A percentile compares a stretch with the other conserved stretches of the same genome.
phyloP scores from a whole-genome alignment of 352 stramenopile genomes.

The Phytopythium boreale region DNA sequence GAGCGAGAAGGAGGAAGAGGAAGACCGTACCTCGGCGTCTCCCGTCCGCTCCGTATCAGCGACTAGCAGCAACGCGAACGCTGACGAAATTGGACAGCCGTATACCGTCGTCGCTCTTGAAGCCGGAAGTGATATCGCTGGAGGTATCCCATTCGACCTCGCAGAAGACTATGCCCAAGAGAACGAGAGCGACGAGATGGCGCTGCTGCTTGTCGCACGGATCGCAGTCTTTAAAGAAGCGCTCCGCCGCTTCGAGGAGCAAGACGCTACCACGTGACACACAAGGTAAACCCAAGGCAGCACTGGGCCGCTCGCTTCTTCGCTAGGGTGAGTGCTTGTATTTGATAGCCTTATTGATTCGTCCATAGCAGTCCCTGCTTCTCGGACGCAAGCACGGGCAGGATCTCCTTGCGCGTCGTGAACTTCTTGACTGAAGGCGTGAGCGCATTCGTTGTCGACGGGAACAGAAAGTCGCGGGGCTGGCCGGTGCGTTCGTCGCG shows the following conservation, averaged over 20 bases:
- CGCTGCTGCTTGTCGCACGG: constrained; percentile 32
- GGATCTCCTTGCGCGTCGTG: constrained; percentile 48
- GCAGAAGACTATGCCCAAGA: constrained; percentile 12
- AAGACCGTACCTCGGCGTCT: not conserved
- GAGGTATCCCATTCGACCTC: constrained; percentile 15
- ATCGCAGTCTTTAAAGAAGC: constrained; percentile 48
- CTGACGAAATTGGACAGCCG: not conserved
- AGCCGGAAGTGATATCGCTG: not conserved
- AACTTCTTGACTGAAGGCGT: constrained; percentile 62
- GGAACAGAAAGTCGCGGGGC: constrained; percentile 60
- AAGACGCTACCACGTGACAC: not conserved
- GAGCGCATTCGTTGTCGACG: constrained; percentile 46
- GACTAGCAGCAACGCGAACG: not conserved
- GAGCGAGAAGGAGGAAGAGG: not conserved
- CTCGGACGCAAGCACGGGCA: constrained; percentile 23
- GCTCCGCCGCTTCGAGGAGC: constrained; percentile 24
- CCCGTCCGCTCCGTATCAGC: too few relatives aligned
- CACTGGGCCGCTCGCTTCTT: not conserved
- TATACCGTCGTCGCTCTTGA: not conserved
- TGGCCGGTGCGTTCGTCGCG: constrained; percentile 29
- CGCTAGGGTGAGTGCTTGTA: not conserved
- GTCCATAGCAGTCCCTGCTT: constrained; percentile 55
- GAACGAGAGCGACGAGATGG: constrained; percentile 35
- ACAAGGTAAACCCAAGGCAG: not conserved
- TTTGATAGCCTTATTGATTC: constrained; percentile 24